A percentile compares a stretch with the other conserved stretches of the same genome.
phyloP scores from a whole-genome alignment of 495 filamentous ascomycete species.

The Penicillium pulvis region DNA sequence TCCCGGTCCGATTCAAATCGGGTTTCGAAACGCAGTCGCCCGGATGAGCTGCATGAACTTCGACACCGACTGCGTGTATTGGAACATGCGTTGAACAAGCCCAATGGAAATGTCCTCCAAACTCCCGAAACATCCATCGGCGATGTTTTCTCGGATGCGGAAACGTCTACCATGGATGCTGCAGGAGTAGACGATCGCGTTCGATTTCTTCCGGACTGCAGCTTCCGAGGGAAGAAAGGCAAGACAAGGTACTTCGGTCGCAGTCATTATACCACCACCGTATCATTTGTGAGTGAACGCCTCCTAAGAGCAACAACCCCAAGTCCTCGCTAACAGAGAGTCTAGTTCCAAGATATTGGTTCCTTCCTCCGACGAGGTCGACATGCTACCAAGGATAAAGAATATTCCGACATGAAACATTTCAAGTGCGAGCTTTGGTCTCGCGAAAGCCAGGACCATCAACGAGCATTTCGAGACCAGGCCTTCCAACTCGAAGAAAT shows the following conservation, averaged over 20 bases:
- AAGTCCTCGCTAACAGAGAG: slow-evolving; percentile 15
- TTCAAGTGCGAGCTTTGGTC: slow-evolving; percentile 36
- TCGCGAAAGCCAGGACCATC: slow-evolving; percentile 37
- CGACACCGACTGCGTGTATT: slow-evolving; percentile 32
- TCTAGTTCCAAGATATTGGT: slow-evolving; percentile 51
- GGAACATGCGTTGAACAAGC: slow-evolving; percentile 32
- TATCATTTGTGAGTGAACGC: slow-evolving; percentile 46
- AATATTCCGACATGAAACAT: slow-evolving; percentile 35
- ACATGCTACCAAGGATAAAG: slow-evolving; percentile 29
- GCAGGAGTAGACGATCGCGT: slow-evolving; percentile 36
- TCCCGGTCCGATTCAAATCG: slow-evolving; percentile 29
- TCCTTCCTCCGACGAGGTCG: slow-evolving; percentile 45
- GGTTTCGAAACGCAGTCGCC: slow-evolving; percentile 31
- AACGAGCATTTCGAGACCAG: slow-evolving; percentile 44
- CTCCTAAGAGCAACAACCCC: not conserved
- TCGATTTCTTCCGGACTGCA: slow-evolving; percentile 30
- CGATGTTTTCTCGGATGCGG: slow-evolving; percentile 27
- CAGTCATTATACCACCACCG: slow-evolving; percentile 43
- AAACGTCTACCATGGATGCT: slow-evolving; percentile 25
- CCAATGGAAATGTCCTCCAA: slow-evolving; percentile 17
- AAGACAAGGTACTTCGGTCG: slow-evolving; percentile 54
- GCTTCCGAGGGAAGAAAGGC: slow-evolving; percentile 51
- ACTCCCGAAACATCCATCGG: slow-evolving; percentile 33
- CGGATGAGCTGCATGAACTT: slow-evolving; percentile 40
- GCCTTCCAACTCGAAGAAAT: slow-evolving; percentile 42